Evolutionary conservation across 2,329 filamentous ascomycete species (phyloP), one percentile per base, ranked within the genome.

Genomic region (Paraconiothyrium sp.): DNA sequence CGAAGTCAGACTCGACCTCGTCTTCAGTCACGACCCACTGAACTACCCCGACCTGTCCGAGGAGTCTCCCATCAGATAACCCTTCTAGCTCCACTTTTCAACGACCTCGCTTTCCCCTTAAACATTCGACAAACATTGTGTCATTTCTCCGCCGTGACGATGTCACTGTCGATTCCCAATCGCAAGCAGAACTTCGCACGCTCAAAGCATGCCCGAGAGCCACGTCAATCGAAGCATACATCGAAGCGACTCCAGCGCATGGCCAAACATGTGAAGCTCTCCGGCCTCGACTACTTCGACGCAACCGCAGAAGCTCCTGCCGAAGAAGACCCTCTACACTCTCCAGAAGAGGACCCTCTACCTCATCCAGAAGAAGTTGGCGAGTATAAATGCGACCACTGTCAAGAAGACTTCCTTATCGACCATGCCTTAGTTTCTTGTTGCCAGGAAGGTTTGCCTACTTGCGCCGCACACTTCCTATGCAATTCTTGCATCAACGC

Each of bases 371-470:
- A 14, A 4, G 4, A 37, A 3, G 20, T 37, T 8, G 44, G 43
- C 10, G 27, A 35, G 16, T 49, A 48, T 43, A 30, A 24, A 20
- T 57, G 43, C 20, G 44, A 27, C 30, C n/a, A 3, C 20, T 57
- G 43, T 20, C 32, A 37, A 4, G 44, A 49, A n/a, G 43, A 57
- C 10, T 16, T 57, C 24, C 43, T 30, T 32, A 49, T 57, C n/a
- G 27, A 49, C 2, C 24, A 49, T 30, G 47, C 8, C 27, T 16
- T 32, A 4, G n/a, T 34, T 34, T 34, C 24, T 4, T 49, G 16
- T 7, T 41, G 27, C 44, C 3, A 57, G n/a, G n/a, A 16, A 16
- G 41, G 43, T 32, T 16, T 48, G 4, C 22, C 32, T 9, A 43
- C 43, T 30, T 57, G 41, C 10, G 32, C 54, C 8, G 54, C 43